Evolutionary conservation across 257 asterid genomes (phyloP).

Genomic region (Scutellaria barbata): DNA sequence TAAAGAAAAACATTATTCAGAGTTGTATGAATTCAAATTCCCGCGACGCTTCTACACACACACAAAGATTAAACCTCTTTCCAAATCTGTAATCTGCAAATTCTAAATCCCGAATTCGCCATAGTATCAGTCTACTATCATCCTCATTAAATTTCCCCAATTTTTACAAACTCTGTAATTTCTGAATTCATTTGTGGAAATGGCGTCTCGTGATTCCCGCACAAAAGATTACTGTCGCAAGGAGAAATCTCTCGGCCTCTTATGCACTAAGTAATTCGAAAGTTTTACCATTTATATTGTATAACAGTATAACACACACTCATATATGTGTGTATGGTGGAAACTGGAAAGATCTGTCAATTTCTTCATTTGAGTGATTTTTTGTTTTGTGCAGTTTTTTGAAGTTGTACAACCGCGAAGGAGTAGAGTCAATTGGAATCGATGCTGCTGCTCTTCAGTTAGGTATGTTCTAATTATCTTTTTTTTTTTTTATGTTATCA

Average conservation of each 20-base stretch:
- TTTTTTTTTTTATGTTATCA: background rate
- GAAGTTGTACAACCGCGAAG: conserved; percentile 60
- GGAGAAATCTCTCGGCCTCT: conserved; percentile 62
- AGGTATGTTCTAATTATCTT: conserved; percentile 39
- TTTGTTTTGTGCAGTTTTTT: conserved; percentile 53
- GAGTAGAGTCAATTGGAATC: conserved; percentile 59
- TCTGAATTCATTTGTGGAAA: conserved; percentile 22
- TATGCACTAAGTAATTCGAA: conserved; percentile 58
- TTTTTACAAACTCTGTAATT: conserved; percentile 5
- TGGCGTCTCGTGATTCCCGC: conserved; percentile 48
- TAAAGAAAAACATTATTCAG: conserved; percentile 23
- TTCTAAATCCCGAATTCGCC: conserved; percentile 34
- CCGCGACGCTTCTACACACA: conserved; percentile 35
- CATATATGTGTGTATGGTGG: background rate
- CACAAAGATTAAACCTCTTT: background rate
- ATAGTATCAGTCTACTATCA: too few relatives aligned
- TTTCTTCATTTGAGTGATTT: conserved; percentile 14
- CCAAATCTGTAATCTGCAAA: conserved; percentile 17
- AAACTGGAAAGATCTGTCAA: background rate
- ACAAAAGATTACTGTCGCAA: conserved; percentile 55
- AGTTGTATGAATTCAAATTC: conserved; percentile 43
- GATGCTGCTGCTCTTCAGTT: conserved; percentile 61
- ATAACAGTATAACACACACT: background rate
- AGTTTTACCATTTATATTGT: background rate
- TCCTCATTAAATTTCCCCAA: too few relatives aligned